A percentile compares a stretch with the other conserved stretches of the same genome.
phyloP scores from a whole-genome alignment of 129 eudicot genomes.

The Ambrosia trifida region DNA sequence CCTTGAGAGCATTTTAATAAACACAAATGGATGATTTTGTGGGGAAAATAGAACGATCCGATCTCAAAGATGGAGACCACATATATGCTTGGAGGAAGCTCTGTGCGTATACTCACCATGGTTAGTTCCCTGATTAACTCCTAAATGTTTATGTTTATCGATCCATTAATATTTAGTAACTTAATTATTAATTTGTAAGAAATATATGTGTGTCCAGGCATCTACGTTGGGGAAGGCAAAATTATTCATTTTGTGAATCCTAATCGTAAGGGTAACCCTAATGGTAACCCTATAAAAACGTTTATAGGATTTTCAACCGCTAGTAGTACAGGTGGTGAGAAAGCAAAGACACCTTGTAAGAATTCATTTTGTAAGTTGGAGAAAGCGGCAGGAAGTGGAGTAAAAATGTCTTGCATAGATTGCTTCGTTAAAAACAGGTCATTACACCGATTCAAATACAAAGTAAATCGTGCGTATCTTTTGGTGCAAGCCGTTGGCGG shows the following conservation, averaged over 20 bases:
- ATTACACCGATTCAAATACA: constrained; percentile 4
- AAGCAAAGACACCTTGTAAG: background rate
- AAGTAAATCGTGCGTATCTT: constrained; percentile 4
- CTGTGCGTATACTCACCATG: constrained; percentile 19
- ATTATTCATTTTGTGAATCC: constrained; percentile 23
- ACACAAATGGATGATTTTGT: background rate
- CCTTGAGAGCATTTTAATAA: background rate
- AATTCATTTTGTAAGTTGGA: background rate
- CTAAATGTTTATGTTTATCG: background rate
- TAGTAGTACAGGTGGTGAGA: background rate
- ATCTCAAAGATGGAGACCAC: constrained; percentile 22
- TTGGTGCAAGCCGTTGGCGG: background rate
- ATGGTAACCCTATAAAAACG: background rate
- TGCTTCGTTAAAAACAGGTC: constrained; percentile 9
- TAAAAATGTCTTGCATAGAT: constrained; percentile 16
- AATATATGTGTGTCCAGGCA: background rate
- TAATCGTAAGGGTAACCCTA: no score
- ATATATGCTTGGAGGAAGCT: constrained; percentile 9
- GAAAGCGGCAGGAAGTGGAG: constrained; percentile 21
- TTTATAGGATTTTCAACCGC: background rate
- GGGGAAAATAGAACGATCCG: background rate
- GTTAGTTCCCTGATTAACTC: constrained; percentile 4
- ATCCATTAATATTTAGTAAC: background rate
- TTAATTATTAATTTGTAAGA: background rate
- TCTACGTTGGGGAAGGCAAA: background rate